These are phyloP conservation scores for Puccinia horiana DNA, from an alignment of 1,284 basidiomycete genomes.

Conservation along the genomic window DNA sequence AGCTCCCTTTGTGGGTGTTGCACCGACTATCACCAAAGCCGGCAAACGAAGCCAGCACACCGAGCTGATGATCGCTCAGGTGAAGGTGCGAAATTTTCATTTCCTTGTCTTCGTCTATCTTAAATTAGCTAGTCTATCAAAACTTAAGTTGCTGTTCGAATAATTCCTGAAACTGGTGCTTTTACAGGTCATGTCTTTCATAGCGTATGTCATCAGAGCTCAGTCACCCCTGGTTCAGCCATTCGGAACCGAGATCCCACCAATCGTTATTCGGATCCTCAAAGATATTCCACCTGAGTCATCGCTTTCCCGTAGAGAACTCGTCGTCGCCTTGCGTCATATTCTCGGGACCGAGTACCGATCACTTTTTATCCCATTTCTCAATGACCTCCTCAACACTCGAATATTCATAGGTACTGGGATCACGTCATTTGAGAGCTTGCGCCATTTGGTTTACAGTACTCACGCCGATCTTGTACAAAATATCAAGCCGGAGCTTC, in stretches of 20 bases:
- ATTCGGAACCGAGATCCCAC: constrained; percentile 79
- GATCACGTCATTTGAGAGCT: constrained; percentile 74
- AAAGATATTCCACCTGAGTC: constrained; percentile 86
- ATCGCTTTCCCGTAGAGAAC: constrained; percentile 66
- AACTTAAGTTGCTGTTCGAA: background rate
- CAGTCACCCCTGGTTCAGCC: constrained; percentile 70
- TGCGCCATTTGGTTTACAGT: constrained; percentile 80
- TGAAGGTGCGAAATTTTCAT: constrained; percentile 68
- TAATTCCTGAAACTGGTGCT: background rate
- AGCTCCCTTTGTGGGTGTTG: constrained; percentile 78
- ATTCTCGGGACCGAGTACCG: constrained; percentile 80
- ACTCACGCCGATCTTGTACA: constrained; percentile 92
- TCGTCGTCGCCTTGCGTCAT: constrained; percentile 90
- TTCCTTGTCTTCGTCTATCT: background rate
- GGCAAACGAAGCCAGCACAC: constrained; percentile 77
- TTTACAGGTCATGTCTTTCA: constrained; percentile 79
- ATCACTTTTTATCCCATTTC: constrained; percentile 75
- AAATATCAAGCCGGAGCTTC: constrained; percentile 82
- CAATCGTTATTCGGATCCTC: constrained; percentile 78
- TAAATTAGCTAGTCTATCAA: background rate
- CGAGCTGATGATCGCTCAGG: constrained; percentile 88
- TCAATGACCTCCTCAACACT: constrained; percentile 90
- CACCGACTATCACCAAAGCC: constrained; percentile 66
- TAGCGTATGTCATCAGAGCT: constrained; percentile 84
- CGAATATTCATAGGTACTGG: constrained; percentile 84